Evolutionary conservation across 2,329 filamentous ascomycete genomes (phyloP).

Genomic region (Ustulina deusta): DNA sequence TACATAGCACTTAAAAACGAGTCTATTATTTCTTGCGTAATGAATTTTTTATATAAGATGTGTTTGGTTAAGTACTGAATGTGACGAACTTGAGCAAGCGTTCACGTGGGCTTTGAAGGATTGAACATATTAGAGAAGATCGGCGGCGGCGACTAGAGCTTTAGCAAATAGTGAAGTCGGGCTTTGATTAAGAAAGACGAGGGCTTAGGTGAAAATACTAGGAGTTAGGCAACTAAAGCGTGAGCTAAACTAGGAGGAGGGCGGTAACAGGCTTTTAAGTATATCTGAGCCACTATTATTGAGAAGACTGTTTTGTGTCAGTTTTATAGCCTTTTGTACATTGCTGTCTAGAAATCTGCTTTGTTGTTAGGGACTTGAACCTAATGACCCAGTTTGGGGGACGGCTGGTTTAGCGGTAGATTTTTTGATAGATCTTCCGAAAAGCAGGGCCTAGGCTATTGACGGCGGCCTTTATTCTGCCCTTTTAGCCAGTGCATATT

Average conservation of each 20-base stretch:
- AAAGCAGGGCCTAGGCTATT: no score
- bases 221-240: slow-evolving; percentile 1
- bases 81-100: not conserved
- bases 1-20: not conserved
- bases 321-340: slow-evolving; percentile 11
- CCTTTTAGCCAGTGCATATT: no score
- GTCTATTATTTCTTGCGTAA: not conserved
- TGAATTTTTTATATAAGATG: not conserved
- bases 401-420: not conserved
- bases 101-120: not conserved
- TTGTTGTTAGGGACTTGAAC: not conserved
- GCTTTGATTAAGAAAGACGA: not conserved
- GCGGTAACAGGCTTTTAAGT: no score
- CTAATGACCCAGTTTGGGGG: not conserved
- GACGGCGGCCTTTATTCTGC: no score
- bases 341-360: not conserved
- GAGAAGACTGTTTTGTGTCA: slow-evolving; percentile 9
- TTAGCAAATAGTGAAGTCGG: not conserved
- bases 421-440: no score
- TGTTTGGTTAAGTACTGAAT: not conserved
- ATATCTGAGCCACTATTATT: slow-evolving; percentile 3
- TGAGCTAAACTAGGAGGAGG: no score
- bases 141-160: not conserved
- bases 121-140: not conserved
- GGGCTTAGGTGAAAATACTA: not conserved